Base-by-base conservation (phyloP, 2,329 filamentous ascomycete genomes). In the Plectosphaerella sp. region DNA sequence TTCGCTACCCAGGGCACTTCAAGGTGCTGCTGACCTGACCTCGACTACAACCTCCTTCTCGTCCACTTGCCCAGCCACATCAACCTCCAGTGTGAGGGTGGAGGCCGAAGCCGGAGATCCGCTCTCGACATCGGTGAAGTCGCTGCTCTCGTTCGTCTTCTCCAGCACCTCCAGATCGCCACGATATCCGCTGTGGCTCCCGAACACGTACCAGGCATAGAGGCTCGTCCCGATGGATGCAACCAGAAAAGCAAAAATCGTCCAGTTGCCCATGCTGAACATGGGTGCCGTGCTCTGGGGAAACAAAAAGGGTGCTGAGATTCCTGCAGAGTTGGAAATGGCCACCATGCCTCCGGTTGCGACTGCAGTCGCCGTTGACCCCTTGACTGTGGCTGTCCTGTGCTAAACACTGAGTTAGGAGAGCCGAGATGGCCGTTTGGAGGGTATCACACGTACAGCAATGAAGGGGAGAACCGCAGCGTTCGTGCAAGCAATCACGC, bases 331-430 rank as follows among this genome's bases (percentile, higher is more conserved):
- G 55, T 67, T 67, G 28, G 62, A 59, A 15, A 67, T 62, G 52
- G 64, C 56, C 8, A 67, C 64, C 61, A 65, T 66, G 15, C 64
- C 65, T 12, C 60, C 64, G 3, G 64, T 65, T 3, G 63, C 64
- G 16, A 67, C 52, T 3, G 62, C 62, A 0, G 62, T 64, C 3
- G 62, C 62, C 3, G 61, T 64, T 22, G 62, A 64, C 7, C 62
- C 62, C 48, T 55, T 57, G 22, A 64, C 62, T 1, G 60, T 61
- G 6, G 62, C 63, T 48, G 62, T 66, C 53, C 64, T 58, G 14
- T 67, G 60, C 61, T 63, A 15, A 47, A 39, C 35, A 50, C 47
- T 49, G 41, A 55, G 50, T 5, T 53, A 51, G 37, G 16, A 4
- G 37, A n/a, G 7, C 15, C 37, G 14, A n/a, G 6, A 7, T n/a